phyloP scores from a whole-genome alignment of 805 yeast species.

The Zygosaccharomyces bailii region DNA sequence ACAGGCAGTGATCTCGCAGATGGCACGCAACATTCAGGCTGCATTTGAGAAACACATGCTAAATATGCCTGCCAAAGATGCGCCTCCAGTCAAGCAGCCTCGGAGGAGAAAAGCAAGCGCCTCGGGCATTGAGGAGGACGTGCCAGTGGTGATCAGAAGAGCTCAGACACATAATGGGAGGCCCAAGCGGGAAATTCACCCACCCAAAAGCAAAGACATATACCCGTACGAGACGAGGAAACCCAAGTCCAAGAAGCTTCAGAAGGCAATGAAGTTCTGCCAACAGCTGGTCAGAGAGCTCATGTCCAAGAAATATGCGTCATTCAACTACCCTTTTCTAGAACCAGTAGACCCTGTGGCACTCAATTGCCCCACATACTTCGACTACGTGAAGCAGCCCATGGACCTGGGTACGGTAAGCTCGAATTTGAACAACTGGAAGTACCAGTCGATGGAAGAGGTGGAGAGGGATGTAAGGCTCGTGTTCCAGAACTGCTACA shows the following conservation, averaged over 20 bases:
- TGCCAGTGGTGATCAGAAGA: constrained; percentile 54
- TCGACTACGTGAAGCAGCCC: constrained; percentile 81
- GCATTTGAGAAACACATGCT: constrained; percentile 90
- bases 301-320: constrained; percentile 75
- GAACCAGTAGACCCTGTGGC: constrained; percentile 96
- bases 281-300: constrained; percentile 79
- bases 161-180: constrained; percentile 76
- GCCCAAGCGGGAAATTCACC: constrained; percentile 94
- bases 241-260: constrained; percentile 88
- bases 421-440: constrained; percentile 76
- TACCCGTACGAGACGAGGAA: constrained; percentile 66
- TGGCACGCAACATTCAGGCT: constrained; percentile 89
- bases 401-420: constrained; percentile 91
- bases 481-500: constrained; percentile 84
- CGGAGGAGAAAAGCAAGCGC: constrained; percentile 25
- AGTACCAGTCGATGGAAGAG: constrained; percentile 83
- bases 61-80: constrained; percentile 74
- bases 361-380: constrained; percentile 84
- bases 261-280: constrained; percentile 85
- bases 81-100: constrained; percentile 32
- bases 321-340: constrained; percentile 83
- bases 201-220: constrained; percentile 91
- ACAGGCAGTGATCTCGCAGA: constrained; percentile 75
- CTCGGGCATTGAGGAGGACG: constrained; percentile 30
- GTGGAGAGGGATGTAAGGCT: constrained; percentile 79